Percentiles rank a stretch among this genome's conserved stretches.
Conservation (phyloP, 345 rosid species). For the Salix arbutifolia region DNA sequence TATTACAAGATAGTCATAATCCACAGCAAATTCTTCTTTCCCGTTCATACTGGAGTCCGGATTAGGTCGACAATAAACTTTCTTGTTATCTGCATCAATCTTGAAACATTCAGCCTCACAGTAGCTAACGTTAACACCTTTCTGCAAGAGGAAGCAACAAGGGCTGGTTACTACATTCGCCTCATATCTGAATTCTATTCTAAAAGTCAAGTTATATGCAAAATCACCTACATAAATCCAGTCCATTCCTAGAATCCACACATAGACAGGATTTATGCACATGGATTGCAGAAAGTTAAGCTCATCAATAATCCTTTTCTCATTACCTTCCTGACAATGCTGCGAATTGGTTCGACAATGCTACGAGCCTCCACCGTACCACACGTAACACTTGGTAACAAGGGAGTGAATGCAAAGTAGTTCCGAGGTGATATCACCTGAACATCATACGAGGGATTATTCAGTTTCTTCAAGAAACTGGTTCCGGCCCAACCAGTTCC, state of each 20-base stretch:
- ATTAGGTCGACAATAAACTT: conserved; percentile 65
- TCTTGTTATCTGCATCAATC: conserved; percentile 74
- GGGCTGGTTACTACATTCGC: neutral
- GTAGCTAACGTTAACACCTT: conserved; percentile 51
- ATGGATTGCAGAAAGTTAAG: neutral
- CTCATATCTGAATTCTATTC: neutral
- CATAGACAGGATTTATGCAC: neutral
- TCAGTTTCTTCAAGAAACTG: conserved; percentile 71
- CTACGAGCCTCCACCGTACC: conserved; percentile 99
- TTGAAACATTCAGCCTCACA: conserved; percentile 88
- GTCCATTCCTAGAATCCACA: neutral
- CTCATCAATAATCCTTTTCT: neutral
- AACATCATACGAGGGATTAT: conserved; percentile 66
- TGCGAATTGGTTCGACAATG: conserved; percentile 89
- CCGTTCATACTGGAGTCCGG: conserved; percentile 43
- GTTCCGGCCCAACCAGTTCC: conserved; percentile 99
- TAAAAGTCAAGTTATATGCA: neutral
- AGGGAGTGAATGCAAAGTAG: conserved; percentile 97
- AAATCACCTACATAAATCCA: neutral
- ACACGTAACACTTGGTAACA: conserved; percentile 91
- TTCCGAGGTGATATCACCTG: conserved; percentile 91
- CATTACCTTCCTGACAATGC: conserved; percentile 76
- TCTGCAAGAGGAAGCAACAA: conserved; percentile 30
- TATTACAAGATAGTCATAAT: conserved; percentile 84
- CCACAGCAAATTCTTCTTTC: conserved; percentile 66